Evolutionary conservation across 768 basidiomycete species (phyloP).

Genomic region (Rhodotorula diobovata): DNA sequence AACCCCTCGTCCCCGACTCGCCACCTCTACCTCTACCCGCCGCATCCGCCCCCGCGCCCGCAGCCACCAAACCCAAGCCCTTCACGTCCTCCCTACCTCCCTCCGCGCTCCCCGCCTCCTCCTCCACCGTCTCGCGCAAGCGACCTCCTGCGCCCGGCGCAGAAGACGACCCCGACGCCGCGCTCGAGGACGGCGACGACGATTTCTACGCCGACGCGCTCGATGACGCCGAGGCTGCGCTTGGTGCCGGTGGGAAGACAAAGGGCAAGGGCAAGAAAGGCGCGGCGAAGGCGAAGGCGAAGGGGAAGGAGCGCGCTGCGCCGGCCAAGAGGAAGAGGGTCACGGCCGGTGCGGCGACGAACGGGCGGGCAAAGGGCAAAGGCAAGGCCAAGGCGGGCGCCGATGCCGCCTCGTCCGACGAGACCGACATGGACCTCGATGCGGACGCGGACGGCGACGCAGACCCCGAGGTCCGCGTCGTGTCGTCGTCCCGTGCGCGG

Average conservation of each 20-base stretch:
- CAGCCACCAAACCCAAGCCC: conserved; percentile 11
- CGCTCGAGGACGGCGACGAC: conserved; percentile 2
- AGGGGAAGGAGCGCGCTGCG: not conserved
- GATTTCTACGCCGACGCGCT: conserved; percentile 14
- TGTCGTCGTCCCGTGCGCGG: not conserved
- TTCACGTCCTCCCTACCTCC: conserved; percentile 4
- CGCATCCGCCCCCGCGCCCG: not conserved
- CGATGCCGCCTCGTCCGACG: not conserved
- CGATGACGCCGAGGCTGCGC: not conserved
- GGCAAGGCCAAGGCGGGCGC: not conserved
- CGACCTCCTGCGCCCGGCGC: not conserved
- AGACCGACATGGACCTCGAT: conserved; percentile 4
- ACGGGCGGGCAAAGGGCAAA: not conserved
- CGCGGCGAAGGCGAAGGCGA: not conserved
- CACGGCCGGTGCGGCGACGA: not conserved
- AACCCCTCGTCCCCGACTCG: conserved; percentile 14
- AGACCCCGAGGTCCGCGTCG: not conserved
- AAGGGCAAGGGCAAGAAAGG: conserved; percentile 5
- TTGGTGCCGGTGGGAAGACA: not conserved
- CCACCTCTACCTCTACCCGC: not conserved
- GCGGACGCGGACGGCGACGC: not conserved
- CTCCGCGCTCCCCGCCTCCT: not conserved
- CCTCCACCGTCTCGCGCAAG: not conserved
- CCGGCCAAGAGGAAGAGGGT: not conserved
- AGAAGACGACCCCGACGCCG: not conserved